Evolutionary conservation across 257 asterid species (phyloP).

Genomic region (Pogostemon cablin): DNA sequence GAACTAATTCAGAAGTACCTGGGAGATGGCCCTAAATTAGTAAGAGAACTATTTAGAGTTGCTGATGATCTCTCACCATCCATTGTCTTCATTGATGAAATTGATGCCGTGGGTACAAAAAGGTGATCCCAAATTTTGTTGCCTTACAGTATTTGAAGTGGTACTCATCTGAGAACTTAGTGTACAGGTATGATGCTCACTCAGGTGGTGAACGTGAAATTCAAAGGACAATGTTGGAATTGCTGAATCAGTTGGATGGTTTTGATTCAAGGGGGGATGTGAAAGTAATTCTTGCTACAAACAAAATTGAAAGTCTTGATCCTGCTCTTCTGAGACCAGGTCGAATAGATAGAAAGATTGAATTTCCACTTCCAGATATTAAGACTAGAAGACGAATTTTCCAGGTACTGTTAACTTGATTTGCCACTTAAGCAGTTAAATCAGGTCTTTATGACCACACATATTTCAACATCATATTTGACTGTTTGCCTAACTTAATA

Average conservation of each 20-base stretch:
- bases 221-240: conserved; percentile 93
- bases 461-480: background rate
- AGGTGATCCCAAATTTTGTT: conserved; percentile 47
- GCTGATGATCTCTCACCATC: conserved; percentile 97
- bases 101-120: conserved; percentile 91
- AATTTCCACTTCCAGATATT: conserved; percentile 64
- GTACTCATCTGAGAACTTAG: conserved; percentile 21
- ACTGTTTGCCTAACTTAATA: background rate
- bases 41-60: conserved; percentile 93
- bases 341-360: conserved; percentile 60
- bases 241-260: conserved; percentile 89
- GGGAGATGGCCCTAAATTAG: conserved; percentile 98
- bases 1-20: conserved; percentile 89
- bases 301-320: conserved; percentile 83
- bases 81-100: conserved; percentile 92
- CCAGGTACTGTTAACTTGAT: conserved; percentile 37
- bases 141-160: conserved; percentile 9
- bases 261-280: conserved; percentile 97
- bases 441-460: background rate
- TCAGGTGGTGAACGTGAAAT: conserved; percentile 99
- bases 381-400: conserved; percentile 67
- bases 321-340: conserved; percentile 67
- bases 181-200: conserved; percentile 82
- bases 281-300: conserved; percentile 91
- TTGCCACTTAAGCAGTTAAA: conserved; percentile 16